Base-by-base conservation (phyloP, 768 basidiomycete species). In the Coprinopsis marcescibilis region DNA sequence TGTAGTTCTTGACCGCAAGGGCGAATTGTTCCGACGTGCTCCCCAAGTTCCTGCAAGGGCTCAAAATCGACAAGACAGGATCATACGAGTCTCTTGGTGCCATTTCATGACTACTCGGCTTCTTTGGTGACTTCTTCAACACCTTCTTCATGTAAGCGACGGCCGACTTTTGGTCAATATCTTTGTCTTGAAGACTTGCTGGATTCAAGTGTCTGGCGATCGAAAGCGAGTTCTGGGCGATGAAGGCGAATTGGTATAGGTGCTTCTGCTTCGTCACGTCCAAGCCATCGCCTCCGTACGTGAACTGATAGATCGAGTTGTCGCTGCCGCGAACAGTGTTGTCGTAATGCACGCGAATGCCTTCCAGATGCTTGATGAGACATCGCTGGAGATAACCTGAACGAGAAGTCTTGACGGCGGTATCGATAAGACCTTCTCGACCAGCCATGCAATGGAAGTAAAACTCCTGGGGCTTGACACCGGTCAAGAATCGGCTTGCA, bases 371-470 rank as follows among this genome's bases (percentile, higher is more conserved):
- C 65, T 99, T 99, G 73, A 99, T 94, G 55, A 99, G 73, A 69
- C 96, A 98, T 38, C 96, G 81, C 63, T 99, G 96, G 15, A 99
- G 78, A 65, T 99, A 99, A 15, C 96, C 96, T 3, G 96, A 98
- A 45, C 96, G 92, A 52, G 88, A 90, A 3, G 96, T 99, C 71
- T 99, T 99, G 63, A 99, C 95, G 29, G 96, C 96, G 4, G 96
- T 99, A 60, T 99, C 96, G 59, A 99, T 99, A 30, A 99, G 77
- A 60, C 96, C 96, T 71, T 99, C 96, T 56, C 96, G 81, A 43
- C 96, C 96, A 48, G 96, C 96, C 96, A 99, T 99, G 62, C 96
- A 98, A 68, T 99, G 96, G 76, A 99, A 99, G 71, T 96, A 99
- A 68, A 97, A 99, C 64, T 99, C 96, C 62, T 99, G 96, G 0